Base-by-base conservation (phyloP, 257 asterid species). In the Marsdenia floribunda region DNA sequence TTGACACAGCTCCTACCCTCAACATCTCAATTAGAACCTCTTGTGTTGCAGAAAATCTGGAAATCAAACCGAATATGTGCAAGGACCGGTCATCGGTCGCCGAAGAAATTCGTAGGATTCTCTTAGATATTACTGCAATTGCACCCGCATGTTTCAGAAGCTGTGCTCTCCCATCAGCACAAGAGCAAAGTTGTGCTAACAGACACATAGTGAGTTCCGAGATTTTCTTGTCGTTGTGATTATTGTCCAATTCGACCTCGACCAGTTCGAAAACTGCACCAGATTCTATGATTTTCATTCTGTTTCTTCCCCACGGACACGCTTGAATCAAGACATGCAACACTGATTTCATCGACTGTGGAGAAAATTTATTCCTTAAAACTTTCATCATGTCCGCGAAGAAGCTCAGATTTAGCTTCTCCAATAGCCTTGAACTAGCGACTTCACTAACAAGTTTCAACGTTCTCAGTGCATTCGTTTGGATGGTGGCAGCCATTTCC, bases 131-230 rank as follows among this genome's bases (percentile, higher is more conserved):
- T 83, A 89, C 24, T 0, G 96, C 97, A 16, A 94, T 79, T 57
- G 89, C 91, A 3, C 86, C 96, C 4, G 90, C 86, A 75, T 94
- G 99, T 73, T 57, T 72, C 72, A 90, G 65, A 18, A 94, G 80
- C 75, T 90, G 80, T 54, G 90, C 96, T 79, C 99, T 84, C 3
- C 98, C 99, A 21, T 94, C 96, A 4, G 99, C 99, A 37, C 87
- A 85, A 49, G 88, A 73, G 54, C 97, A 92, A 64, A 92, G 66
- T 4, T 82, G 84, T 19, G 96, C 90, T 73, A 94, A 60, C 11
- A 88, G 85, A 54, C 80, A 22, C 76, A 94, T 80, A 0, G 83
- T 77, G 5, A 90, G 82, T 79, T 94, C 99, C 37, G 88, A 80
- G 0, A 77, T 80, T 53, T 75, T 80, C 76, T 82, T 82, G 16